Conservation (phyloP, 1,284 basidiomycete species). For the Ceraceosorus guamensis region DNA sequence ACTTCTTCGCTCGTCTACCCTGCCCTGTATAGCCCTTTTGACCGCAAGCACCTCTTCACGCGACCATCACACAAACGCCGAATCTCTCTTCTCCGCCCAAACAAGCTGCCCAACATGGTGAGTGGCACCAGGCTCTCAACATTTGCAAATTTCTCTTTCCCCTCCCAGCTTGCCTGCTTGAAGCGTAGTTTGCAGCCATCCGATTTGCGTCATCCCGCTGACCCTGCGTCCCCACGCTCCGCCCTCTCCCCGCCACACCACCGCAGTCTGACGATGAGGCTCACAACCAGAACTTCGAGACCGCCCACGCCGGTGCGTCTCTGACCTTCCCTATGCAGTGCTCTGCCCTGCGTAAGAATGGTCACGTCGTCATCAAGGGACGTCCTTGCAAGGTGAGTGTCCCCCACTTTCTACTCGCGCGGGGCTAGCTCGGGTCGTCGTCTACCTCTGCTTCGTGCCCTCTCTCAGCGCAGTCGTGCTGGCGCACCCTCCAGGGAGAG, state of each 20-base stretch:
- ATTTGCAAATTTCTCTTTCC: neutral
- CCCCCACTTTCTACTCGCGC: neutral
- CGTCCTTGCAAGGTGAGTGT: conserved; percentile 79
- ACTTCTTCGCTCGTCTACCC: no score
- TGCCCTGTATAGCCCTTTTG: no score
- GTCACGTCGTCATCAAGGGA: conserved; percentile 95
- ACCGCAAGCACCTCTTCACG: no score
- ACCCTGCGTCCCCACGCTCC: neutral
- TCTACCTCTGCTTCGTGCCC: neutral
- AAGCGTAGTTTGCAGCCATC: neutral
- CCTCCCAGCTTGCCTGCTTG: neutral
- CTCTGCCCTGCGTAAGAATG: conserved; percentile 83
- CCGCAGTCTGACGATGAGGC: conserved; percentile 64
- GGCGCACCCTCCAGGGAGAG: no score
- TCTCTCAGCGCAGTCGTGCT: no score
- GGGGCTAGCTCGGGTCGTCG: neutral
- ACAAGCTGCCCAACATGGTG: neutral
- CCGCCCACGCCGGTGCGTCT: conserved; percentile 52
- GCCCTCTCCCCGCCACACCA: neutral
- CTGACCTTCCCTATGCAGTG: conserved; percentile 70
- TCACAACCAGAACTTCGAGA: conserved; percentile 83
- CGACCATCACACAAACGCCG: no score
- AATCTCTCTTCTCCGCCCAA: no score
- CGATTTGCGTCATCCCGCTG: neutral
- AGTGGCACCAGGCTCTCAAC: neutral